These are phyloP conservation scores for Miscanthus lutarioriparius DNA, from an alignment of 176 grass and related monocot genomes.

Conservation along the genomic window DNA sequence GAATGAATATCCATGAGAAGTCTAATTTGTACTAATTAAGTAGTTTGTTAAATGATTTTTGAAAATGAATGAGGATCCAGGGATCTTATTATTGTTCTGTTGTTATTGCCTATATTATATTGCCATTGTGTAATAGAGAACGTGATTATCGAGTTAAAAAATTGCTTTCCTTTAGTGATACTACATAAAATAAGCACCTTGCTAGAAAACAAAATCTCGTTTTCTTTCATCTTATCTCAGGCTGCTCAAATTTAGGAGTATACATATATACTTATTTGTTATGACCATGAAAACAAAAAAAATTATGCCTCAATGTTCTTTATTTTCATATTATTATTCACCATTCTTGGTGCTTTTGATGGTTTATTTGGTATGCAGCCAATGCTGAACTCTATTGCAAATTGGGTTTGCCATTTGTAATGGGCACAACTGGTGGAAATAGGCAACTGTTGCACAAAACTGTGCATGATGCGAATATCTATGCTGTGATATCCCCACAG, in stretches of 20 bases:
- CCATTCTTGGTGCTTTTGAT: conserved; percentile 24
- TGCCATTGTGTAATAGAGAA: neutral
- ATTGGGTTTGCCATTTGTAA: conserved; percentile 85
- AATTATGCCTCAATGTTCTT: conserved; percentile 18
- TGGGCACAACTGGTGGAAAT: conserved; percentile 89
- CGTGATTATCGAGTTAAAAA: neutral
- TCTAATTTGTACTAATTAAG: neutral
- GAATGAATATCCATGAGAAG: neutral
- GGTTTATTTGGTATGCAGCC: conserved; percentile 31
- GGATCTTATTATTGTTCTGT: neutral
- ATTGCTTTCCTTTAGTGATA: neutral
- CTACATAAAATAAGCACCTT: conserved; percentile 13
- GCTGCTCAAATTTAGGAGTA: neutral
- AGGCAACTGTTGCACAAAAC: conserved; percentile 69
- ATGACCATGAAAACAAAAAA: neutral
- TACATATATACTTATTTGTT: neutral
- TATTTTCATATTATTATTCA: conserved; percentile 30
- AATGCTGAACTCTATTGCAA: conserved; percentile 93
- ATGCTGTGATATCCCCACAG: conserved; percentile 91
- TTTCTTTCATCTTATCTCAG: neutral
- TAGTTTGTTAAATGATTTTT: neutral
- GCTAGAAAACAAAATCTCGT: neutral
- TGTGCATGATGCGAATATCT: conserved; percentile 72
- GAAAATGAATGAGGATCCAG: neutral
- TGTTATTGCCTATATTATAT: conserved; percentile 19